Percentiles rank a stretch among this genome's conserved stretches.
Conservation (phyloP, 179 eudicot species). For the Sideroxylon spinosum region DNA sequence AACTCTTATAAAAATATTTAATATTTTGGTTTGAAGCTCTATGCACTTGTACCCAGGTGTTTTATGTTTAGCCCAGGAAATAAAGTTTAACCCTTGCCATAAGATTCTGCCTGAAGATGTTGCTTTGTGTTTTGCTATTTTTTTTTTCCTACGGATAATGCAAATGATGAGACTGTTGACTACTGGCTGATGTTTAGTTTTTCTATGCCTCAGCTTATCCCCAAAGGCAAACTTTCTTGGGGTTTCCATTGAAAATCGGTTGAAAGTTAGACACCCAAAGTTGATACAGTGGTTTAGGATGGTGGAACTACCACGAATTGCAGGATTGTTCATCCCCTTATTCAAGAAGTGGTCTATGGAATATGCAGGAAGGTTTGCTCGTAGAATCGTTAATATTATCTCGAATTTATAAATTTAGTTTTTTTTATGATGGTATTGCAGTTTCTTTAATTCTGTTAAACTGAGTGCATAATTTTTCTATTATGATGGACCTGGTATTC, state of each 20-base stretch:
- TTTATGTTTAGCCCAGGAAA: too few relatives aligned
- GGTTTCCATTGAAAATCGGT: constrained; percentile 28
- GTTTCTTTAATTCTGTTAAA: not conserved
- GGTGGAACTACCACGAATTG: constrained; percentile 39
- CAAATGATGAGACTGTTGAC: not conserved
- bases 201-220: constrained; percentile 31
- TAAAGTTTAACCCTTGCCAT: not conserved
- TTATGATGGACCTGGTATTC: not conserved
- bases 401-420: not conserved
- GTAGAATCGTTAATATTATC: not conserved
- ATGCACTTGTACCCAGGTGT: not conserved
- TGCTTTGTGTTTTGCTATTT: not conserved
- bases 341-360: constrained; percentile 53
- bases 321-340: constrained; percentile 39
- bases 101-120: not conserved
- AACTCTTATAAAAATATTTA: not conserved
- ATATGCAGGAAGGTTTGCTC: constrained; percentile 48
- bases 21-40: not conserved
- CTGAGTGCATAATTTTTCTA: not conserved
- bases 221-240: constrained; percentile 25
- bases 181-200: constrained; percentile 15
- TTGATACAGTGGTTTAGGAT: constrained; percentile 40
- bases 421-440: not conserved
- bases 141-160: not conserved
- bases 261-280: constrained; percentile 26